Conservation (phyloP, 1,139 yeast species). For the Kodamaea sp. region DNA sequence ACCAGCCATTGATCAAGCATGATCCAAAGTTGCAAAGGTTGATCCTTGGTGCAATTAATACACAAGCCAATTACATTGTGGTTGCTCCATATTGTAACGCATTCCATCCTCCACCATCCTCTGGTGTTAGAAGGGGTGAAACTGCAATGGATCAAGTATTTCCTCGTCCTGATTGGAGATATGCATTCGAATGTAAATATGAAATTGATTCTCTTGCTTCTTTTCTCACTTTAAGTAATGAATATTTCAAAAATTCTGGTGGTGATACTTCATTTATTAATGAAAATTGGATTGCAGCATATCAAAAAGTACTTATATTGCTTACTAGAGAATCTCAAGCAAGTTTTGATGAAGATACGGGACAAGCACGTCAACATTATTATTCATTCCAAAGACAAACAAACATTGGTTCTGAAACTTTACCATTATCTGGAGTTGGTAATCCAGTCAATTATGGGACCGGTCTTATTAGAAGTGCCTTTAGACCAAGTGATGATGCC, state of each 20-base stretch:
- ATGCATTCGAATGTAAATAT: slow-evolving; percentile 85
- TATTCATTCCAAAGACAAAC: slow-evolving; percentile 76
- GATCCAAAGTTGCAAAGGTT: slow-evolving; percentile 51
- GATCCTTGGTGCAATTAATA: slow-evolving; percentile 74
- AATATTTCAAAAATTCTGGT: slow-evolving; percentile 55
- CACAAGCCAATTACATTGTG: slow-evolving; percentile 63
- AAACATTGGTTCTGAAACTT: slow-evolving; percentile 74
- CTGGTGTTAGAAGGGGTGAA: slow-evolving; percentile 49
- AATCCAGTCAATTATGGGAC: slow-evolving; percentile 74
- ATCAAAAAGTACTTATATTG: slow-evolving; percentile 49
- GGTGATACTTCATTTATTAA: slow-evolving; percentile 51
- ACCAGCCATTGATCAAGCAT: slow-evolving; percentile 54
- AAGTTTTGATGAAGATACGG: slow-evolving; percentile 56
- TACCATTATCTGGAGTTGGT: slow-evolving; percentile 74
- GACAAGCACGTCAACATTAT: slow-evolving; percentile 45
- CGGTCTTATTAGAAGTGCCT: slow-evolving; percentile 78
- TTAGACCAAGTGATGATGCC: slow-evolving; percentile 89
- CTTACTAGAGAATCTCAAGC: slow-evolving; percentile 60
- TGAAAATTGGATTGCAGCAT: slow-evolving; percentile 58
- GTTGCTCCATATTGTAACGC: slow-evolving; percentile 84
- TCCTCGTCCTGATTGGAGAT: slow-evolving; percentile 67
- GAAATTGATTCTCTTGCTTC: slow-evolving; percentile 86
- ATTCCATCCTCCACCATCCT: slow-evolving; percentile 75
- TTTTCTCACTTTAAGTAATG: slow-evolving; percentile 70
- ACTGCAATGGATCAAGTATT: slow-evolving; percentile 62